Evolutionary conservation across 176 grass and related monocot species (phyloP), one percentile per base, ranked within the genome.

Genomic region (Eleusine indica): DNA sequence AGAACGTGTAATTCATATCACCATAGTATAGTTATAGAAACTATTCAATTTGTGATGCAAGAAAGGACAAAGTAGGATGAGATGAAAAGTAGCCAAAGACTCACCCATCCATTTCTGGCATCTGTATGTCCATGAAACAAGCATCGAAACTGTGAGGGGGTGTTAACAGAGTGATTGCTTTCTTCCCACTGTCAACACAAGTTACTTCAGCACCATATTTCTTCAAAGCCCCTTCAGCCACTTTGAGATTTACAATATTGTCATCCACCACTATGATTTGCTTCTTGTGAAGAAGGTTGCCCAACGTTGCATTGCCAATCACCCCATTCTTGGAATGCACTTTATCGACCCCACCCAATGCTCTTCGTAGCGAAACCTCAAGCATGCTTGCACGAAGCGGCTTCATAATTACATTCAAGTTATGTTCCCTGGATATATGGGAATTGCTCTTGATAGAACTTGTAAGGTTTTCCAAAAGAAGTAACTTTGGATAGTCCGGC

Each of bases 61-160:
- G 35, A 19, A 42, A 69, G 66, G 2, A 8, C 18, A 42, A 81
- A 70, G 12, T 19, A 57, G n/a, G 12, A 5, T 81, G 21, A 29
- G 7, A 81, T 70, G 66, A 43, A 14, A 42, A 82, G 19, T 11
- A 78, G 29, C 2, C 56, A 67, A 70, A 74, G 73, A 49, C 84
- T 77, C 74, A 99, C 97, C 97, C 97, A 82, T 99, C 97, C 89
- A 99, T 99, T 75, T 99, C 97, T 16, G 97, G 97, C 97, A 99
- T 99, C 77, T 99, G 97, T 88, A 99, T 99, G 79, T 99, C 97
- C 97, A 99, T 99, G 82, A 99, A 99, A 89, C 97, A 99, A 86
- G 97, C 97, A 91, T 99, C 91, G 70, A 99, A 99, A 72, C 16
- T 80, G 85, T 96, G 97, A 74, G 97, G 97, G 41, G 91, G 93